Evolutionary conservation across 176 grass and related monocot genomes (phyloP), one percentile per base, ranked within the genome.

Genomic region (Musa itinerans): DNA sequence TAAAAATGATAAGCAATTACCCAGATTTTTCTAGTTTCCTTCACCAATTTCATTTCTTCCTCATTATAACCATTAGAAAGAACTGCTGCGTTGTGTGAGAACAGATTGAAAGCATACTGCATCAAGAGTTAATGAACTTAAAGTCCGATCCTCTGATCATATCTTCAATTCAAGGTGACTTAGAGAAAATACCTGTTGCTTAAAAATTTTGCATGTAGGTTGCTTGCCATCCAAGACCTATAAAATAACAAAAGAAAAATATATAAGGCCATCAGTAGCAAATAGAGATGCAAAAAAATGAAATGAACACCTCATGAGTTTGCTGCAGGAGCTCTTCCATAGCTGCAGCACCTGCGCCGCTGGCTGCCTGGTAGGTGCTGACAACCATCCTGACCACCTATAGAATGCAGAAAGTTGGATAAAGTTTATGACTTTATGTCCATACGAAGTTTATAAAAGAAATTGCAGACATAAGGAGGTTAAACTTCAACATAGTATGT

Each of bases 61-160:
- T 94, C 95, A 52, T 99, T 99, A 48, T 99, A 99, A 11, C 95
- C 95, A 81, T 99, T 99, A 76, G 85, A 80, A 79, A 91, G 80
- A 87, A 99, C 77, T 27, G 83, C 80, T 16, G 95, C 88, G 84
- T 99, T 99, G 58, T 99, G 95, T 19, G 95, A 99, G 82, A 99
- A 94, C 76, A 99, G 81, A 80, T 99, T 99, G 69, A 99, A 99
- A 65, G 95, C 95, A 84, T 99, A 99, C 90, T 99, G 79, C 81
- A 91, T 22, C 53, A 89, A 22, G 23, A 73, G 54, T 29, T 11
- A 74, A 57, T 63, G 71, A 2, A 71, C 51, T 17, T 69, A 2
- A 71, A 29, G n/a, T 13, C 61, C 10, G 50, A 72, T 50, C 50
- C 69, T 65, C 53, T 48, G 65, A 49, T 58, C 22, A 58, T 78